Conservation (phyloP, 192 early-diverging fungal species). For the Kappamyces sp. region DNA sequence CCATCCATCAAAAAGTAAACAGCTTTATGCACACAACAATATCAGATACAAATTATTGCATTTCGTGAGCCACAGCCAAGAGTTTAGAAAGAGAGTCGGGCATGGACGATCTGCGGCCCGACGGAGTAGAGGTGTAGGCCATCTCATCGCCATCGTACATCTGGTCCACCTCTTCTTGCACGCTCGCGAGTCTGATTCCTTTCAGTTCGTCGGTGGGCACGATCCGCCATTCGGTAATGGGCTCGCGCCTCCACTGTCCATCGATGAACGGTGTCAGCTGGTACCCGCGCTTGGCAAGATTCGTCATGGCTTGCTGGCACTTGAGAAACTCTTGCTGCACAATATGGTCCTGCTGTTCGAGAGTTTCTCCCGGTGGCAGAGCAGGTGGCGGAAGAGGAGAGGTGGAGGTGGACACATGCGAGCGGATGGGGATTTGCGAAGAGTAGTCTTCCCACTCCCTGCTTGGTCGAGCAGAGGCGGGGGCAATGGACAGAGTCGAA, state of each 20-base stretch:
- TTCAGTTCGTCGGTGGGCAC: constrained; percentile 1
- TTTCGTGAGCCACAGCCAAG: too few relatives aligned
- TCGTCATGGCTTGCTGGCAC: constrained; percentile 1
- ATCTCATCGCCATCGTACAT: neutral
- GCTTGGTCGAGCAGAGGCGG: neutral
- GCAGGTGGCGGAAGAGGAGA: too few relatives aligned
- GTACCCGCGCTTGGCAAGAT: constrained; percentile 7
- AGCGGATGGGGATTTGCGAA: too few relatives aligned
- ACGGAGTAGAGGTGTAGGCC: neutral
- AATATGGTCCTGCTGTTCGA: constrained; percentile 1
- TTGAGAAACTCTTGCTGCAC: constrained; percentile 2
- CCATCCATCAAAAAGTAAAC: too few relatives aligned
- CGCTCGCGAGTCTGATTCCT: neutral
- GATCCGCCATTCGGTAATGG: constrained; percentile 12
- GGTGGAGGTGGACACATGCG: too few relatives aligned
- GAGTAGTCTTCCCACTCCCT: neutral
- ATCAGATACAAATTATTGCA: too few relatives aligned
- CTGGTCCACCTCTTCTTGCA: neutral
- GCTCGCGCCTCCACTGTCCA: constrained; percentile 2
- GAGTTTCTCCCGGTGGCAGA: neutral
- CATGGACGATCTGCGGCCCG: neutral
- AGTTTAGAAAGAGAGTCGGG: too few relatives aligned
- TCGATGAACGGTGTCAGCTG: constrained; percentile 12
- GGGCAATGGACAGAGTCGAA: constrained; percentile 1
- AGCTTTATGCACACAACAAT: too few relatives aligned